These are phyloP conservation scores for Sphaerulina musiva DNA, from an alignment of 2,329 filamentous ascomycete species.

Conservation along the genomic window DNA sequence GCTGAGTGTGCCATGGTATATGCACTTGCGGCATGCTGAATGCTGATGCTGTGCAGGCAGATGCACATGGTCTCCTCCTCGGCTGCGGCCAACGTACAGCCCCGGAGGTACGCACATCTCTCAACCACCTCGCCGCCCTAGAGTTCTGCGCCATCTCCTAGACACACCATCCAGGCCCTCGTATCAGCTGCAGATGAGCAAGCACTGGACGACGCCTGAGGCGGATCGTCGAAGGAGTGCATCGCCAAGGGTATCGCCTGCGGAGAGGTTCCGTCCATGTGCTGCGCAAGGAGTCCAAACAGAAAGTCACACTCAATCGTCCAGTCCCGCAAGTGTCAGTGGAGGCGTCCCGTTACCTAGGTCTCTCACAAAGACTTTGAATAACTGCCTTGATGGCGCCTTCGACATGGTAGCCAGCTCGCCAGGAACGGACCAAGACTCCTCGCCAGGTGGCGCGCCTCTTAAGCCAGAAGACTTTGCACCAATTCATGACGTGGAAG, in stretches of 20 bases:
- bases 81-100: background rate
- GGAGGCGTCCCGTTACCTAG: background rate
- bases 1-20: background rate
- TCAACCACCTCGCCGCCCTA: background rate
- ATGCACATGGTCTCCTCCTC: background rate
- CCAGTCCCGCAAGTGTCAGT: background rate
- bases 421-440: background rate
- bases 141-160: background rate
- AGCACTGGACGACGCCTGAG: slow-evolving; percentile 3
- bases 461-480: background rate
- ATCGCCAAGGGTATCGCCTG: background rate
- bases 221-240: background rate
- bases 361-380: background rate
- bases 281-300: background rate
- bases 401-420: background rate
- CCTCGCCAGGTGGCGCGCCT: background rate
- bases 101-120: slow-evolving; percentile 3
- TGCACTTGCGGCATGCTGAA: background rate
- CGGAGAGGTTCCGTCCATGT: background rate
- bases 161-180: slow-evolving; percentile 5
- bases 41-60: background rate
- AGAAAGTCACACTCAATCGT: background rate
- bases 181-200: slow-evolving; percentile 6
- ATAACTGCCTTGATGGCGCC: background rate
- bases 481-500: slow-evolving; percentile 4